Conservation (phyloP, 2,329 filamentous ascomycete genomes). For the Penicillium rolfsii region DNA sequence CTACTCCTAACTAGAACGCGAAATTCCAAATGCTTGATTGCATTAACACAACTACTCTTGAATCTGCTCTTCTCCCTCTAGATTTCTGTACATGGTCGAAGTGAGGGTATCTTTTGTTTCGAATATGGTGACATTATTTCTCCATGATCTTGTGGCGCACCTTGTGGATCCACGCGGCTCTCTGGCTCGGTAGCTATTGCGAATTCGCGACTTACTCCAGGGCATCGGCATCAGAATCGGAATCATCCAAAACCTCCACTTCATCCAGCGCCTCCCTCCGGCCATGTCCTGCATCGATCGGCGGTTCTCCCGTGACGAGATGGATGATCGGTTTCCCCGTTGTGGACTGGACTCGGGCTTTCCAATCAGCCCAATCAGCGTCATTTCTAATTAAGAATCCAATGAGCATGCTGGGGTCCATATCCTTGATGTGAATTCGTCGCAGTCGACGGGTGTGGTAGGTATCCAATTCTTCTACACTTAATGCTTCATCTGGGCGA, state of each 20-base stretch:
- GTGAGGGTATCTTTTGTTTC: neutral
- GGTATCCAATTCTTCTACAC: constrained; percentile 72
- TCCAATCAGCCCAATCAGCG: constrained; percentile 83
- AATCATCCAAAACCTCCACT: constrained; percentile 83
- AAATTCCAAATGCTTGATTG: constrained; percentile 40
- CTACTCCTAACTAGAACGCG: constrained; percentile 41
- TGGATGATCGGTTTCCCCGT: constrained; percentile 85
- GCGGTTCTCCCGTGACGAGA: constrained; percentile 71
- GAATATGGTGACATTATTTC: neutral
- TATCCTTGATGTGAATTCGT: constrained; percentile 80
- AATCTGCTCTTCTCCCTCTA: neutral
- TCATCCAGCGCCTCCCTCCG: constrained; percentile 80
- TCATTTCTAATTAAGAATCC: constrained; percentile 85
- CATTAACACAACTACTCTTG: constrained; percentile 27
- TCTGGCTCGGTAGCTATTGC: neutral
- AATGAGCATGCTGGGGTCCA: constrained; percentile 98
- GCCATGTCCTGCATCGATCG: constrained; percentile 58
- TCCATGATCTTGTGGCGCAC: neutral
- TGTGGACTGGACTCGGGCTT: constrained; percentile 71
- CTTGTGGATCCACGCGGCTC: neutral
- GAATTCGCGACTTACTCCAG: neutral
- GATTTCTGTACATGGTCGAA: neutral
- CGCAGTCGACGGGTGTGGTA: constrained; percentile 88
- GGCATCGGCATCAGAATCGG: constrained; percentile 11
- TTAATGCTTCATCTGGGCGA: constrained; percentile 56